Evolutionary conservation across 768 basidiomycete genomes (phyloP), one percentile per base, ranked within the genome.

Genomic region (Podaxis sp.): DNA sequence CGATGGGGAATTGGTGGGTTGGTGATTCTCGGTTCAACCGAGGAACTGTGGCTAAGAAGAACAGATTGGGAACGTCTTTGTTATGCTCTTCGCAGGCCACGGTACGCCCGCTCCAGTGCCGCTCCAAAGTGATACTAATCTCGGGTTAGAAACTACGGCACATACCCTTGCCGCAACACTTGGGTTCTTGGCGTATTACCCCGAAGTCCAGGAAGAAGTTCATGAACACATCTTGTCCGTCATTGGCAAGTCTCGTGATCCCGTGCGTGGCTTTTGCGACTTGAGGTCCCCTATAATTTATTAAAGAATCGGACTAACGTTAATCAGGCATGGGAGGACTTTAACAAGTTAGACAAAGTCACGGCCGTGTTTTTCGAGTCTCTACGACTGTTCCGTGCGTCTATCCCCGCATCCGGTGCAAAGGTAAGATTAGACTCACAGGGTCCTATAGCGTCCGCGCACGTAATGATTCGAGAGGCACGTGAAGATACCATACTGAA

Each of bases 11-110:
- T 61, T 82, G 56, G 80, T 79, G 51, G 27, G 74, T 66, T 43
- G 51, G 33, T 59, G 8, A 6, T 25, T 17, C 43, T 46, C 17
- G 7, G 43, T 5, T 19, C 43, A 46, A 22, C 19, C 9, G 7
- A 9, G 7, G 7, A 46, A 19, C 15, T 46, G 2, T 46, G 22
- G 5, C 2, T 41, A 2, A 9, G 58, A 11, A 27, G 17, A 50
- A 41, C 60, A 83, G 83, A 81, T 84, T 53, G 84, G 83, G 4
- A 86, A 85, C 55, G 67, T 83, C 1, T 85, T 78, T 64, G 65
- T 79, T 11, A 73, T 84, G 67, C 71, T 88, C 24, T 80, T 87
- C 43, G 85, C 86, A 49, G 86, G 87, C 12, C 83, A 86, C 68
- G 85, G 84, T 79, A 63, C 40, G 73, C 64, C 7, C 55, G 17